Evolutionary conservation across 192 early-diverging fungal genomes (phyloP), one percentile per base, ranked within the genome.

Genomic region (Backusella morwellensis): DNA sequence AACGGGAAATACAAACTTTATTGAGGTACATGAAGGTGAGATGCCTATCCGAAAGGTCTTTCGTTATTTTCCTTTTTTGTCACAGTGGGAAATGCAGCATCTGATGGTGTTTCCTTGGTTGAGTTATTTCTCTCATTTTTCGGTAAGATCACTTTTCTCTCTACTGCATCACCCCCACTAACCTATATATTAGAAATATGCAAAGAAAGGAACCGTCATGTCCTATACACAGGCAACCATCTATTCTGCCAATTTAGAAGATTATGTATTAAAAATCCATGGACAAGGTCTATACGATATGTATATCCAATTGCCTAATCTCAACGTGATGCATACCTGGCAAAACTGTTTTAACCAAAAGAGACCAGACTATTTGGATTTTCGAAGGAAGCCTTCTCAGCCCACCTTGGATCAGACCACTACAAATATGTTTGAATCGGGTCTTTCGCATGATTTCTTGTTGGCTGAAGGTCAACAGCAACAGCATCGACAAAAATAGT

Each of bases 31-130:
- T 72, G 71, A 85, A 34, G 85, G 85, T 0, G 81, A 83, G 32
- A 83, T 88, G 81, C 84, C 84, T 3, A 79, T 84, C 29, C 81
- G 83, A 32, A 79, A 78, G 29, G 81, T 83, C 40, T 80, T 83
- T 56, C 79, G 85, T 9, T 88, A 82, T 35, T 71, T 88, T 32
- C 83, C 83, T 7, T 88, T 83, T 68, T 71, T 86, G 7, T 41
- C 86, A 12, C 83, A 82, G 19, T 88, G 86, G 86, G 77, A 82
- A 40, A 88, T 88, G 86, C 66, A 76, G 29, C 81, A 84, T 36
- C 73, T 88, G 12, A 82, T 86, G 54, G 78, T 85, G 4, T 88
- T 84, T 66, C 86, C 86, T 11, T 67, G 75, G 47, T 78, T 81
- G 0, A 78, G 83, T 6, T 86, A 84, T 42, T 86, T 88, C 36